Conservation (phyloP, 345 rosid genomes). For the Noccaea bulbosa region DNA sequence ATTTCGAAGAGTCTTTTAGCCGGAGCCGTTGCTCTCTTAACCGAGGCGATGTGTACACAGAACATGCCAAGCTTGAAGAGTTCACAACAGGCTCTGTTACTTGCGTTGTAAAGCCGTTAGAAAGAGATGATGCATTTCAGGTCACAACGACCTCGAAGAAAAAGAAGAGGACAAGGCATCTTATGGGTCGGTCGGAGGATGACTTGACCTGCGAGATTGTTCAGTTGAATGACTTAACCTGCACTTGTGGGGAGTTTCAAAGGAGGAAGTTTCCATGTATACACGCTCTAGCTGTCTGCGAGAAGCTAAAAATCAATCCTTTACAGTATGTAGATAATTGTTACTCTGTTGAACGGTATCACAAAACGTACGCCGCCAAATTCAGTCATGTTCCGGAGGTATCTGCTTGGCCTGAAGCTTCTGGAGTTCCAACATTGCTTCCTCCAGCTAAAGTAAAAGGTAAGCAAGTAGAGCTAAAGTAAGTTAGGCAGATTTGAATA, state of each 20-base stretch:
- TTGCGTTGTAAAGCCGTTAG: constrained; percentile 4
- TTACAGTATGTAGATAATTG: constrained; percentile 29
- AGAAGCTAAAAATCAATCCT: constrained; percentile 28
- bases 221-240: not conserved
- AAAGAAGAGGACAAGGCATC: no score
- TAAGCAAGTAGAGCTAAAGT: no score
- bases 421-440: constrained; percentile 22
- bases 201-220: not conserved
- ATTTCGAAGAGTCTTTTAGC: not conserved
- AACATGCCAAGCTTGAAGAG: constrained; percentile 4
- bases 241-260: constrained; percentile 33
- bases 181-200: not conserved
- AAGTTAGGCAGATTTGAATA: no score
- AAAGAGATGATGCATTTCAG: not conserved
- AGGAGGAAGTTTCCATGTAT: not conserved
- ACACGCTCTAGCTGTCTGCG: constrained; percentile 18
- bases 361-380: not conserved
- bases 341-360: not conserved
- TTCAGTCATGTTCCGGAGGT: constrained; percentile 15
- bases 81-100: not conserved
- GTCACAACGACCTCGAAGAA: not conserved
- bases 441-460: no score
- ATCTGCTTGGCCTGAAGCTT: constrained; percentile 24
- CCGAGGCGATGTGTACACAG: not conserved
- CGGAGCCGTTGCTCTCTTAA: not conserved